phyloP scores from a whole-genome alignment of 805 yeast species.

The Kodamaea kaohsiungensis region DNA sequence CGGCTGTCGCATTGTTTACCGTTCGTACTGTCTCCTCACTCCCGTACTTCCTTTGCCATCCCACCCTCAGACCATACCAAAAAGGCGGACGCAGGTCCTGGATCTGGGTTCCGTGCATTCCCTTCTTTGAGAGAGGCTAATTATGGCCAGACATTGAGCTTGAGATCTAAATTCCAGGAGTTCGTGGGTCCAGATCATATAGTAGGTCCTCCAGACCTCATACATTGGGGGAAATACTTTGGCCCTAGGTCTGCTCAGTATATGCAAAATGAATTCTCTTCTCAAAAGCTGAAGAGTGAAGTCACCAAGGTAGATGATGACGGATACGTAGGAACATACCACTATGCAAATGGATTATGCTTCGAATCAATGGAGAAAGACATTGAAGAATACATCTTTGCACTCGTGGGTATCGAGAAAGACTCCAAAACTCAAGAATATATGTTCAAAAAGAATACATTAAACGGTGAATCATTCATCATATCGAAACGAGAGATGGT shows the following conservation, averaged over 20 bases:
- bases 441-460: conserved; percentile 16
- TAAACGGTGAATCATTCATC: conserved; percentile 2
- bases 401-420: conserved; percentile 27
- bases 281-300: conserved; percentile 7
- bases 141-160: conserved; percentile 31
- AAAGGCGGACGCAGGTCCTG: conserved; percentile 5
- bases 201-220: conserved; percentile 40
- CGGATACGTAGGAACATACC: conserved; percentile 42
- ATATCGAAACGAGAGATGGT: conserved; percentile 27
- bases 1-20: conserved; percentile 10
- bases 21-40: conserved; percentile 8
- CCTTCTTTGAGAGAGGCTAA: conserved; percentile 31
- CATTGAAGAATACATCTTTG: conserved; percentile 30
- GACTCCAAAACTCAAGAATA: conserved; percentile 14
- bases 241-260: conserved; percentile 32
- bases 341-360: conserved; percentile 38
- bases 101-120: conserved; percentile 9
- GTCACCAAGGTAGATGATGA: conserved; percentile 30
- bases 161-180: conserved; percentile 25
- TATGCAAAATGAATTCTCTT: conserved; percentile 28
- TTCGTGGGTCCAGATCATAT: conserved; percentile 12
- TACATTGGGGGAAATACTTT: conserved; percentile 39
- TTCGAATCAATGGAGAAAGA: conserved; percentile 19
- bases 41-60: conserved; percentile 4
- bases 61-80: conserved; percentile 1